Evolutionary conservation across 441 rosid genomes (phyloP), one percentile per base, ranked within the genome.

Genomic region (Pelargonium hybrid): DNA sequence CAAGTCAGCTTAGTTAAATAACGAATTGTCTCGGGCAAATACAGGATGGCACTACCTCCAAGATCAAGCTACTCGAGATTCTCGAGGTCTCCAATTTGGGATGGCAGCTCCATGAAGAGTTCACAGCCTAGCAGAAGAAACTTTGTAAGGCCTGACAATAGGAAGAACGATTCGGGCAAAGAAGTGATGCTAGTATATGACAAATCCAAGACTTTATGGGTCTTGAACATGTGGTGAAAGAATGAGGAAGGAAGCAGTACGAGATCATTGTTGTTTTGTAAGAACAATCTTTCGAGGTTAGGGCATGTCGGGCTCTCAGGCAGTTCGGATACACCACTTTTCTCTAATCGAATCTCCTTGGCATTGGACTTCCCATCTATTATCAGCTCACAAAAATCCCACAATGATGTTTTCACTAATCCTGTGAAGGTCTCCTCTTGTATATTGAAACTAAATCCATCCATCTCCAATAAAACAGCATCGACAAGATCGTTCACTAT

Each of bases 1-100:
- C 61, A 54, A 54, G 25, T 54, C 61, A 54, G 5, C 7, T 54
- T 54, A 3, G 18, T 8, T 17, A 54, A 18, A 17, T 54, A 20
- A 9, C 61, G 23, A 54, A 54, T 1, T 7, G 18, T 21, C 61
- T 54, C 8, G 25, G 61, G 61, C 20, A 54, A 54, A 15, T 54
- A 7, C 18, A 54, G 7, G 23, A 54, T 20, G 20, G 61, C 10
- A 17, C 23, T 54, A 11, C 61, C 61, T 54, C 18, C 25, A 54
- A 54, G 61, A 54, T 54, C 61, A 18, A 54, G 61, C 61, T 54
- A 25, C 61, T 54, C 20, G 61, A 54, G 61, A 54, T 54, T 54
- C 61, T 54, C 4, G 61, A 54, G 25, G 7, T 54, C 61, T 54
- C 20, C 20, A 54, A 54, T 54, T 8, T 54, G 9, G 3, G 61